Conservation (phyloP, 2,329 filamentous ascomycete genomes). For the Zopfia rhizophila region DNA sequence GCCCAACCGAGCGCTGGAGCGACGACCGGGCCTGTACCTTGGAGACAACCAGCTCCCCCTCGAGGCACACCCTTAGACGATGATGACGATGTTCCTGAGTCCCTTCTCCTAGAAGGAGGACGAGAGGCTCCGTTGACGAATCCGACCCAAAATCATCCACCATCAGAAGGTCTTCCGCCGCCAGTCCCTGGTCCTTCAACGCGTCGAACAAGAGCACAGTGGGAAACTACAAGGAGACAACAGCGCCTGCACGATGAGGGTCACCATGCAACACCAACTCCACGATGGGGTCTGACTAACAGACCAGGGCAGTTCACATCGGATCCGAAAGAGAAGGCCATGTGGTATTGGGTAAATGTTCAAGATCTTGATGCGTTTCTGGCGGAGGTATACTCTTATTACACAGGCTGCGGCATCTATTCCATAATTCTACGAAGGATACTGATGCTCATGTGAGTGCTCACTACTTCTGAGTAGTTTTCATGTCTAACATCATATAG, state of each 20-base stretch:
- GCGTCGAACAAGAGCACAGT: conserved; percentile 57
- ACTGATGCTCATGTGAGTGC: conserved; percentile 76
- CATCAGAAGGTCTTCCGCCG: conserved; percentile 46
- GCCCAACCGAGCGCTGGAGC: conserved; percentile 38
- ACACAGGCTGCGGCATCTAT: conserved; percentile 82
- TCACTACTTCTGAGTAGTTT: neutral
- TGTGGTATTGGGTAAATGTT: conserved; percentile 94
- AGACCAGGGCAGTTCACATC: conserved; percentile 45
- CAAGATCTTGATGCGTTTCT: conserved; percentile 90
- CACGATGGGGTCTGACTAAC: conserved; percentile 34
- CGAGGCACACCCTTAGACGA: conserved; percentile 53
- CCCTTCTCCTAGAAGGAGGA: conserved; percentile 68
- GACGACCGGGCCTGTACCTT: conserved; percentile 45
- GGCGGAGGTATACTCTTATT: conserved; percentile 87
- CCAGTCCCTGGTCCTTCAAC: conserved; percentile 58
- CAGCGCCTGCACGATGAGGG: conserved; percentile 55
- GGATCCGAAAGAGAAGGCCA: conserved; percentile 77
- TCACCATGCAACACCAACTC: conserved; percentile 21
- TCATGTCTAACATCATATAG: conserved; percentile 55
- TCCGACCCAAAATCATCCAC: conserved; percentile 28
- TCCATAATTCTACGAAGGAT: conserved; percentile 80
- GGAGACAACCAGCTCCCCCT: conserved; percentile 46
- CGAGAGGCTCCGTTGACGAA: conserved; percentile 41
- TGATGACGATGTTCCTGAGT: conserved; percentile 72
- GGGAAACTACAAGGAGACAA: conserved; percentile 60